Conservation (phyloP, 352 stramenopile genomes). For the Phytophthora melonis region DNA sequence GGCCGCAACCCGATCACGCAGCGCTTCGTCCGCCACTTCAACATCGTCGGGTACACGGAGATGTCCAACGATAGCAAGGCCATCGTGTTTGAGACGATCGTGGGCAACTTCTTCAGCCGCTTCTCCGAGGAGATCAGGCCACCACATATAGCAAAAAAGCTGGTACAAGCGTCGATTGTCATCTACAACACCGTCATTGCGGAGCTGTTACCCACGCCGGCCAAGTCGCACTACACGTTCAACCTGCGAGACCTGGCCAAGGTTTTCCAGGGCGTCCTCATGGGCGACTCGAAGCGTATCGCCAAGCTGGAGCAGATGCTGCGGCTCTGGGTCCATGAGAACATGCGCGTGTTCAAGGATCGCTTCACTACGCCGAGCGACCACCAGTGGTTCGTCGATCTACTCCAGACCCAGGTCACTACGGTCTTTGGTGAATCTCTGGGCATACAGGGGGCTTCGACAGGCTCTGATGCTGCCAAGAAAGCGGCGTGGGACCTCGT, state of each 20-base stretch:
- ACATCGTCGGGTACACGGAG: conserved; percentile 88
- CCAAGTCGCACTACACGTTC: conserved; percentile 91
- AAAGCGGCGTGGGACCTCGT: conserved; percentile 70
- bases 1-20: conserved; percentile 84
- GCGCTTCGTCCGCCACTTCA: conserved; percentile 86
- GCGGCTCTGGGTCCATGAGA: conserved; percentile 87
- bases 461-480: conserved; percentile 34
- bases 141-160: conserved; percentile 55
- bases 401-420: conserved; percentile 69
- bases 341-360: conserved; percentile 89
- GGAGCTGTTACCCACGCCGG: conserved; percentile 82
- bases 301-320: conserved; percentile 73
- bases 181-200: conserved; percentile 90
- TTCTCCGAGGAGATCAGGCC: conserved; percentile 79
- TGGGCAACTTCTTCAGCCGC: conserved; percentile 73
- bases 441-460: conserved; percentile 26
- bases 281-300: conserved; percentile 85
- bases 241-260: conserved; percentile 91
- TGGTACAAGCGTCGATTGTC: conserved; percentile 78
- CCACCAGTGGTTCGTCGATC: conserved; percentile 83
- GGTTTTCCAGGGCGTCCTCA: conserved; percentile 87
- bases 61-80: conserved; percentile 86
- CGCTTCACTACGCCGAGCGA: conserved; percentile 81
- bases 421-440: conserved; percentile 63
- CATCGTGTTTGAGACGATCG: conserved; percentile 87